Evolutionary conservation across 495 filamentous ascomycete species (phyloP), one percentile per base, ranked within the genome.

Genomic region (Penicillium crystallinum): DNA sequence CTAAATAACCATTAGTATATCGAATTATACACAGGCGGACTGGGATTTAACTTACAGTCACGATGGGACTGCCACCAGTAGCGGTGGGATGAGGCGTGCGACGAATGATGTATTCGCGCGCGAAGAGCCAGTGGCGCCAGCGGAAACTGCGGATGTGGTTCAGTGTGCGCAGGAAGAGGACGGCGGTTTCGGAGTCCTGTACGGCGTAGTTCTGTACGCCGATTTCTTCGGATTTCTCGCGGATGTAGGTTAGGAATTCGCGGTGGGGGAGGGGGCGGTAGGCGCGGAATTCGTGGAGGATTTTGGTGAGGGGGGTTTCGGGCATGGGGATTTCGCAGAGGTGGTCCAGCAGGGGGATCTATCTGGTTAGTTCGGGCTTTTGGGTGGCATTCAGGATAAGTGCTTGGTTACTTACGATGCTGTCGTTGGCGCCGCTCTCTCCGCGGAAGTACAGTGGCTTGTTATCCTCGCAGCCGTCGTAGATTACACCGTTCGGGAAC

Each of bases 101-200:
- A 61, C 88, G 89, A 48, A 96, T 79, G 53, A 96, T 95, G 57
- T 96, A 96, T 76, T 96, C 91, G 18, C 89, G 75, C n/a, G 90
- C 90, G 59, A 96, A 95, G 54, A 90, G 83, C 91, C 91, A 96
- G 61, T 95, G 91, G 3, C 91, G 77, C 91, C 91, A 96, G 52
- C 91, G 74, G 72, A 95, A 96, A 59, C 91, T 89, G 45, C 91
- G 83, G 10, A 96, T 87, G 65, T 95, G 86, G 65, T 96, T 83
- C 18, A 95, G 67, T 0, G 82, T 76, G 57, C 78, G 74, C 5
- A 96, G 75, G 69, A 91, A 93, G 2, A 90, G 74, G 6, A 84
- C 69, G 2, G 71, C 74, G 7, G 70, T 75, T 45, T 70, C 69
- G 39, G 67, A 72, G 46, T 77, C 76, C 54, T 73, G 61, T 33